Percentiles rank a stretch among this genome's conserved stretches.
Evolutionary conservation across 2,329 filamentous ascomycete species (phyloP).

Genomic region (Paecilomyces sp.): DNA sequence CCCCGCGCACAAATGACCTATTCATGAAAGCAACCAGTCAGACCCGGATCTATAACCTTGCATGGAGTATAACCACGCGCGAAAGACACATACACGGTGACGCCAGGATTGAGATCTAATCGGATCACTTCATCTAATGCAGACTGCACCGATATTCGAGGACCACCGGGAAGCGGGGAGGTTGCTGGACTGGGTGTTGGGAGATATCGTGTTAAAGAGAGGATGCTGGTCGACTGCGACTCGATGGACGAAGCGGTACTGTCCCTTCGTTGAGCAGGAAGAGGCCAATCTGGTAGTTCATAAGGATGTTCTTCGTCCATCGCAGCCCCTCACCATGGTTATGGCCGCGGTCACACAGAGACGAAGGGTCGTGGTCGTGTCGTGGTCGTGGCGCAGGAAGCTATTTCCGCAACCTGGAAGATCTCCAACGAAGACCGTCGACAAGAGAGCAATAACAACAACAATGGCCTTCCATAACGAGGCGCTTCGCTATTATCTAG

Average conservation of each 20-base stretch:
- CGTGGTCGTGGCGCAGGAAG: background rate
- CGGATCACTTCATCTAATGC: conserved; percentile 19
- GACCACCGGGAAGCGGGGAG: conserved; percentile 14
- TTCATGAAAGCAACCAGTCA: background rate
- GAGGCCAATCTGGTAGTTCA: conserved; percentile 24
- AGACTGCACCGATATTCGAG: conserved; percentile 11
- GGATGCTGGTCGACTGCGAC: conserved; percentile 22
- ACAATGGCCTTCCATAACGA: background rate
- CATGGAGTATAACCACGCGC: too few species aligned
- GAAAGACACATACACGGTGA: conserved; percentile 23
- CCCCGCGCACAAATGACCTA: conserved; percentile 33
- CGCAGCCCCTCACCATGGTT: background rate
- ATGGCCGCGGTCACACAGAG: background rate
- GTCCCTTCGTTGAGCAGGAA: conserved; percentile 7
- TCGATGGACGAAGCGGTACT: conserved; percentile 21
- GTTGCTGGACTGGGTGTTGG: conserved; percentile 20
- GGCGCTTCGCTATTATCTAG: background rate
- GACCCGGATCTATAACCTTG: background rate
- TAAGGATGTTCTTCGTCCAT: background rate
- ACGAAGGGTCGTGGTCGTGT: background rate
- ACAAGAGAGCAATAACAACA: background rate
- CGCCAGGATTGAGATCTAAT: conserved; percentile 20
- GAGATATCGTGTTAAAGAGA: conserved; percentile 17
- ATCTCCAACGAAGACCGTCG: background rate
- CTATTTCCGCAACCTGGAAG: background rate